Conservation (phyloP, 805 yeast species). For the Wickerhamomyces sydowiorum region DNA sequence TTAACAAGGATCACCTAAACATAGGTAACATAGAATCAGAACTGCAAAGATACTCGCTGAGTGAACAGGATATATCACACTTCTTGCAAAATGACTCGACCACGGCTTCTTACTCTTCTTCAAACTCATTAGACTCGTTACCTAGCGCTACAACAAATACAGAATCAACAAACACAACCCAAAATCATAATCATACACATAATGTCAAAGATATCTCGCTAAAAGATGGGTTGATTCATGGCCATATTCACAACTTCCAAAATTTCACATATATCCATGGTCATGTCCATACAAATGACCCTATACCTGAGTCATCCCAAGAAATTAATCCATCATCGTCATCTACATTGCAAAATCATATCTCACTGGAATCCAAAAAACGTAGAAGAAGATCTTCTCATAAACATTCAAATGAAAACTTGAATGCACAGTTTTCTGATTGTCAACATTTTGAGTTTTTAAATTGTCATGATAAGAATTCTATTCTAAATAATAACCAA, state of each 20-base stretch:
- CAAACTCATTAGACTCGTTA: neutral
- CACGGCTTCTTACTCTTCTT: neutral
- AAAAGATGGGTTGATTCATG: slow-evolving; percentile 54
- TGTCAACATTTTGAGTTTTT: slow-evolving; percentile 37
- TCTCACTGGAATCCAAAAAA: neutral
- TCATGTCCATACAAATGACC: slow-evolving; percentile 45
- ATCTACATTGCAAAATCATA: neutral
- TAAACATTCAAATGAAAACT: slow-evolving; percentile 15
- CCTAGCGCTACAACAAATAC: neutral
- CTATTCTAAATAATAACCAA: slow-evolving; percentile 3
- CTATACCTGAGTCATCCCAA: neutral
- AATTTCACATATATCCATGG: slow-evolving; percentile 63
- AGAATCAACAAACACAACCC: neutral
- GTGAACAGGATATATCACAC: neutral
- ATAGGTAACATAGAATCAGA: neutral
- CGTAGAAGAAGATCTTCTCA: slow-evolving; percentile 9
- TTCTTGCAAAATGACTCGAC: neutral
- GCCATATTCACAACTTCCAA: slow-evolving; percentile 58
- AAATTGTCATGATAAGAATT: slow-evolving; percentile 26
- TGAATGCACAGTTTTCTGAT: slow-evolving; percentile 22
- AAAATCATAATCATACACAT: neutral
- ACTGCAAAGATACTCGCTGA: neutral
- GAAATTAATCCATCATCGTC: neutral
- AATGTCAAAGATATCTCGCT: neutral
- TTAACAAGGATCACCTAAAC: neutral